These are phyloP conservation scores for Wickerhamomyces xylosicus DNA, from an alignment of 805 yeast species.

Conservation along the genomic window DNA sequence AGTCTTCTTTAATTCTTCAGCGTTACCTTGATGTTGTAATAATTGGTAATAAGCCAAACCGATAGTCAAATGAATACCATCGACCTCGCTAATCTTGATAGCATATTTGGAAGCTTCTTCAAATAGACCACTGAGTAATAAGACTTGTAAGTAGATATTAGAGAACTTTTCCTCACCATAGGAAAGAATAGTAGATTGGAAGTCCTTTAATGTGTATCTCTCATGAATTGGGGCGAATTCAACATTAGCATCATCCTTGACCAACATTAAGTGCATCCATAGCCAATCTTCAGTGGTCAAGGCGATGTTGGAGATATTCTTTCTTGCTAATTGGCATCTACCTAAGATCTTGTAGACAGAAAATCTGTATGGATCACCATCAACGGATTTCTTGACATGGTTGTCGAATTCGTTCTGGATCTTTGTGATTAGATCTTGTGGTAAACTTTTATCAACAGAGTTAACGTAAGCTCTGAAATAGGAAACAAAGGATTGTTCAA, in stretches of 20 bases:
- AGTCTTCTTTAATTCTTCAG: conserved; percentile 23
- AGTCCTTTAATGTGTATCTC: conserved; percentile 58
- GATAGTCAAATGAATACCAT: conserved; percentile 84
- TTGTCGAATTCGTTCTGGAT: conserved; percentile 76
- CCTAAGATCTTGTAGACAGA: conserved; percentile 89
- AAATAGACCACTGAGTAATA: conserved; percentile 68
- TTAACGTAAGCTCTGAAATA: conserved; percentile 65
- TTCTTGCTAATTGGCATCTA: conserved; percentile 65
- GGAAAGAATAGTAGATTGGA: conserved; percentile 60
- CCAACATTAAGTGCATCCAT: conserved; percentile 82
- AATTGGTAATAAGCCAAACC: conserved; percentile 68
- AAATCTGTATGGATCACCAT: conserved; percentile 81
- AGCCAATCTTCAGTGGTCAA: conserved; percentile 91
- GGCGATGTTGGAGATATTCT: conserved; percentile 56
- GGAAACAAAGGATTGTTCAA: conserved; percentile 75
- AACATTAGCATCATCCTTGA: conserved; percentile 43
- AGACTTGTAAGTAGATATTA: conserved; percentile 60
- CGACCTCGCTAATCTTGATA: conserved; percentile 58
- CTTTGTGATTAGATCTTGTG: conserved; percentile 58
- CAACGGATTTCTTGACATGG: conserved; percentile 55
- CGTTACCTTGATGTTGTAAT: conserved; percentile 34
- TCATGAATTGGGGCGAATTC: conserved; percentile 49
- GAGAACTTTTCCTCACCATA: conserved; percentile 69
- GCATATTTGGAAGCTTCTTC: conserved; percentile 69
- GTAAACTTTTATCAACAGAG: conserved; percentile 41